phyloP scores from a whole-genome alignment of 2,329 filamentous ascomycete species.

The Botrytis elliptica region DNA sequence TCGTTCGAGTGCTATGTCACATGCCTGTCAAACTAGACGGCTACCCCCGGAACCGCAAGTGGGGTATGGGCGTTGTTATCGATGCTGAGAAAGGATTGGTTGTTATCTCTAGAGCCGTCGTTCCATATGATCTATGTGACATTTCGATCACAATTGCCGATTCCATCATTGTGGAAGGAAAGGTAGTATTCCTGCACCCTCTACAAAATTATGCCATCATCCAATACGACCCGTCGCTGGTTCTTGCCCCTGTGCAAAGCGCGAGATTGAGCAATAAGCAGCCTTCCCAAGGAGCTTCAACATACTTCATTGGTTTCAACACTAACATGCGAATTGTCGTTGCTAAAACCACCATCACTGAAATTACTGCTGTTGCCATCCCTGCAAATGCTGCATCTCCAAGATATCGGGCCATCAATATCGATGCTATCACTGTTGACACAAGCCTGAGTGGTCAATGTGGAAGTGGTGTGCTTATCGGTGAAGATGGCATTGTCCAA shows the following conservation, averaged over 20 bases:
- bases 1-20: constrained; percentile 87
- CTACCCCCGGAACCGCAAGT: constrained; percentile 92
- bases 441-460: constrained; percentile 89
- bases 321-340: constrained; percentile 92
- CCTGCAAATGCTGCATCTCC: constrained; percentile 90
- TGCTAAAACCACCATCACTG: constrained; percentile 90
- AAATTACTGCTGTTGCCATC: constrained; percentile 95
- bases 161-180: constrained; percentile 90
- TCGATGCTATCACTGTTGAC: constrained; percentile 96
- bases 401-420: constrained; percentile 89
- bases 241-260: constrained; percentile 90
- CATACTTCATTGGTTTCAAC: constrained; percentile 98
- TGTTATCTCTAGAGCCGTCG: constrained; percentile 87
- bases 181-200: constrained; percentile 93
- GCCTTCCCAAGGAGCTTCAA: constrained; percentile 90
- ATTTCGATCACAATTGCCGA: constrained; percentile 96
- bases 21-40: constrained; percentile 97
- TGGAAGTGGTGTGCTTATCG: constrained; percentile 87
- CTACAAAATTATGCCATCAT: constrained; percentile 96
- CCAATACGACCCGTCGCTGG: constrained; percentile 88
- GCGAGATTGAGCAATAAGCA: constrained; percentile 77
- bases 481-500: constrained; percentile 87
- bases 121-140: constrained; percentile 95
- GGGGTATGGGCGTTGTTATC: constrained; percentile 94
- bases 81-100: constrained; percentile 95